These are phyloP conservation scores for Ceratobasidium sp. DNA, from an alignment of 1,284 basidiomycete genomes.

Conservation along the genomic window DNA sequence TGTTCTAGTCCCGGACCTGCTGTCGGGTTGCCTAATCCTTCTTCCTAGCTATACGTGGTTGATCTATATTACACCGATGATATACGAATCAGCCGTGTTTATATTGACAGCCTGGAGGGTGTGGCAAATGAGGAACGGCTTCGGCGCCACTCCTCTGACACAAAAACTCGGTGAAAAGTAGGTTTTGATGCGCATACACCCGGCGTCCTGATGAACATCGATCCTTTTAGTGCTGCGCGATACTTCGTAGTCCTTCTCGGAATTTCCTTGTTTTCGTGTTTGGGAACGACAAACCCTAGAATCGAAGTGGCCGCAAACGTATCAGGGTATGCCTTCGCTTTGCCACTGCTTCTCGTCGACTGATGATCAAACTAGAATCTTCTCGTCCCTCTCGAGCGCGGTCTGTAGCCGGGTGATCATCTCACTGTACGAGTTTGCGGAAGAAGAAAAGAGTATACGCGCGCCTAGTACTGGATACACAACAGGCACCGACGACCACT, in stretches of 20 bases:
- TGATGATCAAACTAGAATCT: neutral
- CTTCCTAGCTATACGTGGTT: neutral
- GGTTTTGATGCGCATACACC: neutral
- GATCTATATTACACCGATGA: neutral
- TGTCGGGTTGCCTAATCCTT: slow-evolving; percentile 14
- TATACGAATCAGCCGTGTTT: slow-evolving; percentile 8
- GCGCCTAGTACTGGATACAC: neutral
- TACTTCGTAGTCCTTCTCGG: slow-evolving; percentile 3
- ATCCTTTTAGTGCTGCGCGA: neutral
- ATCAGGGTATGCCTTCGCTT: neutral
- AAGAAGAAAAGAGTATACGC: neutral
- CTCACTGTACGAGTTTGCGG: neutral
- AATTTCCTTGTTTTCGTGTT: neutral
- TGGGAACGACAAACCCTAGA: neutral
- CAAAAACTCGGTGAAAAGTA: slow-evolving; percentile 3
- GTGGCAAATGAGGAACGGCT: neutral
- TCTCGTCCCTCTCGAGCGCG: neutral
- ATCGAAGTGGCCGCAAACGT: neutral
- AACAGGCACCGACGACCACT: neutral
- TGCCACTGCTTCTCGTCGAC: neutral
- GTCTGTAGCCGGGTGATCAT: slow-evolving; percentile 14
- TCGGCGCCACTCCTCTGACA: neutral
- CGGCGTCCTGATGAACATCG: too few relatives aligned
- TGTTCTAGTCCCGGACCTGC: neutral
- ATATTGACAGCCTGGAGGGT: neutral